These are phyloP conservation scores for Paracorniculantispora psalliotae DNA, from an alignment of 2,329 filamentous ascomycete species.

Conservation along the genomic window DNA sequence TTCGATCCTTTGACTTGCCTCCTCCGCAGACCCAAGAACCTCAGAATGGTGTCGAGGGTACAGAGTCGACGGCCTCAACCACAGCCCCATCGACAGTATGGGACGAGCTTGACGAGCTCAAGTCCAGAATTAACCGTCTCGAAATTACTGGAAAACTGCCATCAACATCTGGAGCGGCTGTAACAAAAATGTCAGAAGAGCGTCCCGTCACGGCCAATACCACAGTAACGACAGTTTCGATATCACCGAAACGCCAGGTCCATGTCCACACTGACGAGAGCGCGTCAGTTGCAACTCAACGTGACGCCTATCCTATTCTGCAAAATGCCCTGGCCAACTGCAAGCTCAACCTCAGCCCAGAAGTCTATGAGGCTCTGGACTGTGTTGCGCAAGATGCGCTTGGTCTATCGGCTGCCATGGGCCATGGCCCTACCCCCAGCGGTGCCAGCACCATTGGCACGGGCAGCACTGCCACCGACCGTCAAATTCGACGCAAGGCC, in stretches of 20 bases:
- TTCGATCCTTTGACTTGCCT: conserved; percentile 35
- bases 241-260: conserved; percentile 67
- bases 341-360: conserved; percentile 61
- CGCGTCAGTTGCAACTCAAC: conserved; percentile 38
- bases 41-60: conserved; percentile 54
- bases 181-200: conserved; percentile 69
- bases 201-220: conserved; percentile 88
- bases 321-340: conserved; percentile 77
- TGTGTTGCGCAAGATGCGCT: conserved; percentile 77
- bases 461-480: conserved; percentile 59
- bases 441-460: conserved; percentile 58
- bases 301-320: conserved; percentile 69
- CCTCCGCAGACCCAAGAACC: conserved; percentile 24
- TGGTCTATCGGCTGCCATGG: conserved; percentile 71
- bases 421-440: conserved; percentile 63
- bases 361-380: conserved; percentile 77
- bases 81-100: conserved; percentile 90
- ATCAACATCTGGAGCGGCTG: conserved; percentile 72
- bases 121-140: conserved; percentile 84
- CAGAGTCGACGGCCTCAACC: conserved; percentile 83
- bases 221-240: conserved; percentile 83
- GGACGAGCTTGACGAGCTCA: conserved; percentile 95
- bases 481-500: conserved; percentile 82
- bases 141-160: conserved; percentile 87
- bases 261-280: conserved; percentile 31